Conservation (phyloP, 441 rosid species). For the Erodium moschatum region DNA sequence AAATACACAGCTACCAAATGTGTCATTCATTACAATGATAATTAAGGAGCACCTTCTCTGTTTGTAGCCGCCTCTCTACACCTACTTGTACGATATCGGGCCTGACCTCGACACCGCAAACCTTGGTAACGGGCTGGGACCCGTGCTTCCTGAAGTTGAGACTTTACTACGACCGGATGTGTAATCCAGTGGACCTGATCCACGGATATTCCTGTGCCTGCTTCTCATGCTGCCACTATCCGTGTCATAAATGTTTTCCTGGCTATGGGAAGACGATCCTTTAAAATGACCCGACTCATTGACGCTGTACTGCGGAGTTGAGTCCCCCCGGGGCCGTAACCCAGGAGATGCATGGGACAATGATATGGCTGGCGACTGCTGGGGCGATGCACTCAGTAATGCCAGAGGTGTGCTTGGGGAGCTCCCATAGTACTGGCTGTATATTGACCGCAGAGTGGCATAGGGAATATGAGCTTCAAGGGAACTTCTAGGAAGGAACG, state of each 20-base stretch:
- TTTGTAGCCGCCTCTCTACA: no score
- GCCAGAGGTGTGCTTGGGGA: constrained; percentile 64
- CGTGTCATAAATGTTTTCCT: constrained; percentile 44
- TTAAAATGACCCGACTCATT: constrained; percentile 64
- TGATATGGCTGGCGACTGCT: constrained; percentile 72
- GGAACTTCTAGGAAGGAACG: constrained; percentile 80
- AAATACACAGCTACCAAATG: neutral
- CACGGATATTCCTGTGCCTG: constrained; percentile 55
- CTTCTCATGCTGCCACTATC: constrained; percentile 41
- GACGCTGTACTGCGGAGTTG: constrained; percentile 59
- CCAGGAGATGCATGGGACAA: constrained; percentile 68
- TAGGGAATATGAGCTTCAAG: constrained; percentile 81
- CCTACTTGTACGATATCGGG: constrained; percentile 75
- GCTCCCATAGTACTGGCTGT: constrained; percentile 76
- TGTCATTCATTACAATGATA: neutral
- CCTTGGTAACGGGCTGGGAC: constrained; percentile 85
- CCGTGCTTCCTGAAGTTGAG: constrained; percentile 63
- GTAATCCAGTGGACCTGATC: constrained; percentile 92
- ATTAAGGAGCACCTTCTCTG: neutral
- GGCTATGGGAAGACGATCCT: constrained; percentile 69
- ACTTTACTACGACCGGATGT: constrained; percentile 70
- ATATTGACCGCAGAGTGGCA: constrained; percentile 76
- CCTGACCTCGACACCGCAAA: constrained; percentile 96
- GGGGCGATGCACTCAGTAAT: constrained; percentile 50
- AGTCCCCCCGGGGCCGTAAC: constrained; percentile 52